Evolutionary conservation across 1,284 basidiomycete genomes (phyloP), one percentile per base, ranked within the genome.

Genomic region (Apiotrichum akiyoshidainum): DNA sequence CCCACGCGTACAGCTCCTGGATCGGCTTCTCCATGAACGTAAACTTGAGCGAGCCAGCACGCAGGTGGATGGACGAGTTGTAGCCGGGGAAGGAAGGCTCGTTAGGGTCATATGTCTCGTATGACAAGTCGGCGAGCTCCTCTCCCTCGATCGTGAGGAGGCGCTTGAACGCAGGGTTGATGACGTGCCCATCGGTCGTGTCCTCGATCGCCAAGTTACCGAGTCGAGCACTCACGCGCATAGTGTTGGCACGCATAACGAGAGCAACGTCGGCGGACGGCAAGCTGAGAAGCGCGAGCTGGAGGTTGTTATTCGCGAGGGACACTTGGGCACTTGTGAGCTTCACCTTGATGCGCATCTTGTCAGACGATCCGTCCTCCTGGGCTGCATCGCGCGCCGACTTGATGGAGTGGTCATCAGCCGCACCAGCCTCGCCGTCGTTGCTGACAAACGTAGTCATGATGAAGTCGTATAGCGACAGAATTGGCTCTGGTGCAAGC

Each of bases 381-480:
- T 64, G 51, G 4, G n/a, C 14, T 2, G 41, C 14, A 6, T 50
- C 45, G 39, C 22, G 40, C 2, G 16, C 17, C 57, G 16, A 14
- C 16, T 14, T 12, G 19, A 22, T 14, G 17, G 33, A 26, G 37
- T 45, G 16, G 40, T 37, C 2, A 55, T 46, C 54, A 19, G 58
- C 58, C 34, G 54, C 54, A n/a, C 65, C 65, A 21, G 63, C 49
- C 7, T 68, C 57, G 62, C 19, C 54, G 35, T 77, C 71, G 51
- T 79, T 67, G 26, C 81, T 74, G 6, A 92, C 89, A 75, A 97
- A 97, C 0, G 94, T 96, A 8, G 90, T 89, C 89, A 99, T 96
- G 77, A 99, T 87, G 80, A 97, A 98, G 78, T 99, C 93, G 77
- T 98, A 99, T 12, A 99, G 80, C 2, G 87, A 84, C 44, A 99